Evolutionary conservation across 805 yeast genomes (phyloP), one percentile per base, ranked within the genome.

Genomic region (Nakazawaea ishiwadae): DNA sequence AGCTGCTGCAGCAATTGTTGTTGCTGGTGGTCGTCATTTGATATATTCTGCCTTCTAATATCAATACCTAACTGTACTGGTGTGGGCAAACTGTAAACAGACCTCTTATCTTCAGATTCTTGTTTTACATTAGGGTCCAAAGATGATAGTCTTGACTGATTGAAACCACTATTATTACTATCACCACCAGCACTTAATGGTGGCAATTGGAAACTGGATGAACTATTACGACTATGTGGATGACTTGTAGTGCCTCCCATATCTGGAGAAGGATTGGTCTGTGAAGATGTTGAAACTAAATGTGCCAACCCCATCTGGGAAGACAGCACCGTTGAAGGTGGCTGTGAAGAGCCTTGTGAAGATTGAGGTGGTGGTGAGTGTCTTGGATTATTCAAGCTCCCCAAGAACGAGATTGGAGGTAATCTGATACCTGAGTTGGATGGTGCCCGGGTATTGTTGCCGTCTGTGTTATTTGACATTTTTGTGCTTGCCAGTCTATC

Each of bases 381-480:
- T 8, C 18, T 35, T 17, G 43, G 34, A 9, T 34, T 28, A 29
- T 23, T 34, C 27, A 42, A 37, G 27, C 28, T 28, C 7, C 42
- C 35, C 11, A 54, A 50, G 36, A 66, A 63, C 0, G 71, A 65
- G 12, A 67, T 62, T 0, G 71, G 69, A 9, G 73, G 71, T 9
- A 67, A 49, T 31, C 65, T 56, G 17, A 66, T 58, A 3, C 52
- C 51, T n/a, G 37, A 11, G 9, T 15, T 11, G 12, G 7, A 8
- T 16, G 29, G 8, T n/a, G 9, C n/a, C 14, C 26, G 24, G 33
- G 7, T 14, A 14, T 14, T 36, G 7, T n/a, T 36, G 16, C 18
- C 17, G 12, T 29, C 31, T 15, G 23, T 21, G 18, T 17, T 20
- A 18, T 20, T 28, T 11, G 24, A 20, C 28, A 29, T 27, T 26